Conservation (phyloP, 768 basidiomycete species). For the Calocybe indica region DNA sequence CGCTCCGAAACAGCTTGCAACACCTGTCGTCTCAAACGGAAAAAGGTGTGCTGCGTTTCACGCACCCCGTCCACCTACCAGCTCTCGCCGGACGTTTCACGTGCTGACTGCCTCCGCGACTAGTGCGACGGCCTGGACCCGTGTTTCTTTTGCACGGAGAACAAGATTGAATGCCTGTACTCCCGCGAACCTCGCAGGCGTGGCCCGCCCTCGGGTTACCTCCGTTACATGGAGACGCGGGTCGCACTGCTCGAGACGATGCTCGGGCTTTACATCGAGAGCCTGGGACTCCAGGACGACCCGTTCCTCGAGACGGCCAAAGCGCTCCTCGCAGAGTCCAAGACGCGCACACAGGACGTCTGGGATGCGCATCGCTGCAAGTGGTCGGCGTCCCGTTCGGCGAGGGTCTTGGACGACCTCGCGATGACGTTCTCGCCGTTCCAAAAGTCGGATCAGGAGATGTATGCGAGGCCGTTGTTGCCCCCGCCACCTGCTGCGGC, state of each 20-base stretch:
- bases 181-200: constrained; percentile 22
- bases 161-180: constrained; percentile 21
- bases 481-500: constrained; percentile 7
- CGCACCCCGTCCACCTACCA: too few relatives aligned
- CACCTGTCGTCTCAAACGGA: constrained; percentile 24
- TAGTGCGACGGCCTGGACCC: constrained; percentile 25
- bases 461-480: constrained; percentile 13
- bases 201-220: constrained; percentile 23
- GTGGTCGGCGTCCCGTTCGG: constrained; percentile 16
- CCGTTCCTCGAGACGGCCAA: constrained; percentile 9
- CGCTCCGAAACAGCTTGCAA: constrained; percentile 16
- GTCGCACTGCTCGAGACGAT: constrained; percentile 21
- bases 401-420: constrained; percentile 16
- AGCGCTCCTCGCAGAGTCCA: constrained; percentile 13
- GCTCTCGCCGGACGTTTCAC: too few relatives aligned
- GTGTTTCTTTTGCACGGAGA: constrained; percentile 22
- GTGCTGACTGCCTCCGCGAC: too few relatives aligned
- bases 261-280: constrained; percentile 17
- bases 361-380: constrained; percentile 20
- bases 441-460: constrained; percentile 14
- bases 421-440: constrained; percentile 19
- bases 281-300: constrained; percentile 3
- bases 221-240: constrained; percentile 22
- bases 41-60: constrained; percentile 18
- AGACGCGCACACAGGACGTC: constrained; percentile 20